Conservation (phyloP, 768 basidiomycete genomes). For the Russula lepida region DNA sequence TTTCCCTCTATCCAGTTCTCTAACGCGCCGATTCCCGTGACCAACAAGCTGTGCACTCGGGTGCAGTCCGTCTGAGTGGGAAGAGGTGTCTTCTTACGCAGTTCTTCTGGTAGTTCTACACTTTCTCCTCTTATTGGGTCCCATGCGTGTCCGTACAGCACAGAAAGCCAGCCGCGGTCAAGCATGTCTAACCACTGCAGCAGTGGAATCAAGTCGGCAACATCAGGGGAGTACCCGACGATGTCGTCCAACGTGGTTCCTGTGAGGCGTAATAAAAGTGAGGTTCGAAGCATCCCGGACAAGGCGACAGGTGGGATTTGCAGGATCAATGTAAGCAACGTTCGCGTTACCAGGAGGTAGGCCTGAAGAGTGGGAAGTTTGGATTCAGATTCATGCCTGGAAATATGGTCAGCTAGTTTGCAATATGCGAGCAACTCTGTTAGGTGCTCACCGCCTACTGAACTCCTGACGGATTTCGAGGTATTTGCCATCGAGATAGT, state of each 20-base stretch:
- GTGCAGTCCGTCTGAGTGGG: conserved; percentile 65
- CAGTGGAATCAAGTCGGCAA: conserved; percentile 40
- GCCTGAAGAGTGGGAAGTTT: conserved; percentile 46
- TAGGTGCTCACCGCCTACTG: conserved; percentile 59
- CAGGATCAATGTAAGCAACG: conserved; percentile 52
- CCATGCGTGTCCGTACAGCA: conserved; percentile 60
- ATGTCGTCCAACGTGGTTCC: conserved; percentile 55
- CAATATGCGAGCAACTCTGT: background rate
- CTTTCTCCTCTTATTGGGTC: conserved; percentile 40
- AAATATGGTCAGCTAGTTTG: background rate
- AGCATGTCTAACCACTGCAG: conserved; percentile 65
- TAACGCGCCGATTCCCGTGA: conserved; percentile 47
- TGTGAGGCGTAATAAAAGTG: conserved; percentile 64
- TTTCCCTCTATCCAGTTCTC: conserved; percentile 58
- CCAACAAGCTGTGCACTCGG: conserved; percentile 57
- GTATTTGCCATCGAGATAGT: conserved; percentile 58
- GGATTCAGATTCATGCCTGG: conserved; percentile 38
- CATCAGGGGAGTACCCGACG: conserved; percentile 47
- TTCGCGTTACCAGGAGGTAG: conserved; percentile 52
- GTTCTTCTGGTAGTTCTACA: conserved; percentile 36
- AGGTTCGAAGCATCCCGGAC: conserved; percentile 56
- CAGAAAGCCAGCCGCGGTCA: conserved; percentile 65
- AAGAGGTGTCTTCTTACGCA: conserved; percentile 33
- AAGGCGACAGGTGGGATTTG: conserved; percentile 70
- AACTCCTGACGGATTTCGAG: conserved; percentile 57